A percentile compares a stretch with the other conserved stretches of the same genome.
Conservation (phyloP, 1,284 basidiomycete genomes). For the Malassezia nana region DNA sequence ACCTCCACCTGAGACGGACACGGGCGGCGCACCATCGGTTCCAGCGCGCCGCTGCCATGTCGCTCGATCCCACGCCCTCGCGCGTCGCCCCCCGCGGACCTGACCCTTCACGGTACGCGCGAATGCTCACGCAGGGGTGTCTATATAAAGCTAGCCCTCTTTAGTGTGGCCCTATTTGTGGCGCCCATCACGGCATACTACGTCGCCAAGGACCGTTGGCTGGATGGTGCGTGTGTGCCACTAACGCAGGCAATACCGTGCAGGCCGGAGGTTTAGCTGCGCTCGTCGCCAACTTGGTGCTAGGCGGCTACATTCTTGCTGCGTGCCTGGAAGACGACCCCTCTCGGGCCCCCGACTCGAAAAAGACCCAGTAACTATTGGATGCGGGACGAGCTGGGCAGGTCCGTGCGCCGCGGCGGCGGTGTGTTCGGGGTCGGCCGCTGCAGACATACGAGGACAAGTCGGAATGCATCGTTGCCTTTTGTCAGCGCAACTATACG, state of each 20-base stretch:
- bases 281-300: constrained; percentile 42
- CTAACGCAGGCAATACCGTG: constrained; percentile 32
- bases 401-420: not conserved
- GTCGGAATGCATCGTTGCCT: constrained; percentile 41
- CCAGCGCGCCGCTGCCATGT: not conserved
- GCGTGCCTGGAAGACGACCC: constrained; percentile 43
- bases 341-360: not conserved
- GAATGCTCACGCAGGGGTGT: constrained; percentile 22
- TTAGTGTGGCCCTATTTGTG: constrained; percentile 37
- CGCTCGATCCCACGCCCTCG: constrained; percentile 12
- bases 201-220: constrained; percentile 31
- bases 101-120: constrained; percentile 13
- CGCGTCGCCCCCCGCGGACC: constrained; percentile 11
- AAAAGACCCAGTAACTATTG: constrained; percentile 11
- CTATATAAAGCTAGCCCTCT: constrained; percentile 42
- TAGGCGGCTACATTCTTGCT: constrained; percentile 37
- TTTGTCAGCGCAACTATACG: constrained; percentile 11
- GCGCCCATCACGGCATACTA: constrained; percentile 39
- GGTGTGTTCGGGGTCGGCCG: constrained; percentile 14
- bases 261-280: constrained; percentile 44
- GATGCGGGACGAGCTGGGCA: not conserved
- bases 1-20: constrained; percentile 5
- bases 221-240: constrained; percentile 23
- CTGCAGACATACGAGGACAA: constrained; percentile 19
- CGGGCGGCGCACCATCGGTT: not conserved